phyloP scores from a whole-genome alignment of 2,329 filamentous ascomycete species.

The Podosphaera aphanis region DNA sequence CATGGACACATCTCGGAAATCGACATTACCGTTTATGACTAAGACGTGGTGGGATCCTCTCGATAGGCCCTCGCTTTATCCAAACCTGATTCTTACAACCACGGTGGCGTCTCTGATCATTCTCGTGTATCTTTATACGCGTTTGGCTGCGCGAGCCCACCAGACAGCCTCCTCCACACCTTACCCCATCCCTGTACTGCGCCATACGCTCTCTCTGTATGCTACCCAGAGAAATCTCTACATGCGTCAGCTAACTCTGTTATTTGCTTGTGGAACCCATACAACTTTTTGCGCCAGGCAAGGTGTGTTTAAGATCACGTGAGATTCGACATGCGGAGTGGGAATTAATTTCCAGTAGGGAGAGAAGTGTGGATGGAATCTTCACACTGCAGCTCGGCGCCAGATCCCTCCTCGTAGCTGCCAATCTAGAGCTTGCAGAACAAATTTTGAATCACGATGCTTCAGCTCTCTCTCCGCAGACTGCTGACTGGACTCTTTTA shows the following conservation, averaged over 20 bases:
- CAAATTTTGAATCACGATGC: conserved; percentile 8
- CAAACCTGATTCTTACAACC: background rate
- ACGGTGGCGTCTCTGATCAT: background rate
- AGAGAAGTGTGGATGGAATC: conserved; percentile 11
- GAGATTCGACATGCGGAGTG: background rate
- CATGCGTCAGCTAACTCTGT: conserved; percentile 18
- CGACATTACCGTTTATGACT: too few species aligned
- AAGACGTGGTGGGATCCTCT: background rate
- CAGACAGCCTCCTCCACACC: conserved; percentile 16
- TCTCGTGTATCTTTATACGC: background rate
- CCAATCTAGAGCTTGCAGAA: conserved; percentile 1
- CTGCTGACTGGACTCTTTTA: conserved; percentile 7
- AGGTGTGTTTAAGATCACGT: conserved; percentile 4
- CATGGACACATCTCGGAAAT: too few species aligned
- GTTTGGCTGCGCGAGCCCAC: background rate
- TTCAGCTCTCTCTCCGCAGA: conserved; percentile 6
- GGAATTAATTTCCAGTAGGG: conserved; percentile 4
- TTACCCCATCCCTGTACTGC: conserved; percentile 35
- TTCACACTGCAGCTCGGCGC: conserved; percentile 12
- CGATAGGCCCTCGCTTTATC: background rate
- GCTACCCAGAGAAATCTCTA: conserved; percentile 10
- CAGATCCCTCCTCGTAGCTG: conserved; percentile 12
- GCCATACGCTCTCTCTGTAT: conserved; percentile 27
- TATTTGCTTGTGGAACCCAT: conserved; percentile 9
- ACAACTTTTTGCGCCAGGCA: conserved; percentile 7